A percentile compares a stretch with the other conserved stretches of the same genome.
These are phyloP conservation scores for Knoxia roxburghii DNA, from an alignment of 257 asterid species.

Conservation along the genomic window DNA sequence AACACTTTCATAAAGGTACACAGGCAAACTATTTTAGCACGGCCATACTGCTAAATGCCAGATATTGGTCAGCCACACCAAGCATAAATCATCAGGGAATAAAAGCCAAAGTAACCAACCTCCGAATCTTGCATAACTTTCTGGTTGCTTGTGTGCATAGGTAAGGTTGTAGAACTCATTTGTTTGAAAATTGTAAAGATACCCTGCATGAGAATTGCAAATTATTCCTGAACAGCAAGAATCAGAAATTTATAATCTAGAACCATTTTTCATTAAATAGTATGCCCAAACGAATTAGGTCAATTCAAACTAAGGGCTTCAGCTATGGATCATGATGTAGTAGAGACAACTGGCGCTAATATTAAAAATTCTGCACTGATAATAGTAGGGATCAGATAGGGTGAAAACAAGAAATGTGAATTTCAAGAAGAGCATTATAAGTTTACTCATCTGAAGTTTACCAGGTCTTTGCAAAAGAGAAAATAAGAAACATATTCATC, in stretches of 20 bases:
- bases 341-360: background rate
- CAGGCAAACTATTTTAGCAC: background rate
- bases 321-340: background rate
- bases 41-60: background rate
- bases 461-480: background rate
- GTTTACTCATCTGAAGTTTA: background rate
- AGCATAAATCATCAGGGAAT: background rate
- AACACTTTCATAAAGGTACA: background rate
- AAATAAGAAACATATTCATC: conserved; percentile 5
- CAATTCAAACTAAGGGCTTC: background rate
- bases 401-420: background rate
- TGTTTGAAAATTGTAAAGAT: conserved; percentile 92
- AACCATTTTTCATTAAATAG: background rate
- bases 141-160: conserved; percentile 93
- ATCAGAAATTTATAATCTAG: background rate
- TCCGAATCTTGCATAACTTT: conserved; percentile 83
- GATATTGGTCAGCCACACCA: background rate
- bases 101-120: conserved; percentile 39
- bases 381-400: background rate
- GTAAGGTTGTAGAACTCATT: conserved; percentile 95
- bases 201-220: conserved; percentile 47
- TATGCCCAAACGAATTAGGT: background rate
- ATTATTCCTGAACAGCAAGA: background rate
- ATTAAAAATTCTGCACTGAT: background rate
- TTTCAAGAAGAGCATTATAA: background rate